Percentiles rank a stretch among this genome's conserved stretches.
phyloP scores from a whole-genome alignment of 2,329 filamentous ascomycete genomes.

The Xylogone sp. region DNA sequence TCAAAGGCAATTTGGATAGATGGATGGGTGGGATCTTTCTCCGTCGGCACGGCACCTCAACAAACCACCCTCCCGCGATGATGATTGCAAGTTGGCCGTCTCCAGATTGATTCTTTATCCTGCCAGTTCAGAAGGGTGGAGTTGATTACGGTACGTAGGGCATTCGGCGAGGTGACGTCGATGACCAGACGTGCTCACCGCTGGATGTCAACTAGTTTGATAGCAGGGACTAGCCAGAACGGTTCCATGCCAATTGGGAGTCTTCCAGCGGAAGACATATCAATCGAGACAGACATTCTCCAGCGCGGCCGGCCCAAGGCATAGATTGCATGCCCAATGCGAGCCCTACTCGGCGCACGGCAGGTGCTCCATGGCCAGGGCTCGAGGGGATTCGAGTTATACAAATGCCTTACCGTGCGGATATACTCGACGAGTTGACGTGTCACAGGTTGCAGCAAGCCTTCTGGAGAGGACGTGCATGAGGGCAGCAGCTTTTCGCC shows the following conservation, averaged over 20 bases:
- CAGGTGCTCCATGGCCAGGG: background rate
- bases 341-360: background rate
- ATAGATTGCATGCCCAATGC: background rate
- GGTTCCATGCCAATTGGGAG: background rate
- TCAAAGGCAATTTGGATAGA: too few species aligned
- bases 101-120: background rate
- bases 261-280: background rate
- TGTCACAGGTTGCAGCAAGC: background rate
- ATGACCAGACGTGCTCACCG: background rate
- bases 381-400: background rate
- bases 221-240: background rate
- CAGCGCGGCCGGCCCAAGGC: background rate
- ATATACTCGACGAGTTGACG: background rate
- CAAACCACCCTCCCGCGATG: background rate
- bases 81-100: background rate
- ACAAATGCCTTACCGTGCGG: too few species aligned
- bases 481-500: background rate
- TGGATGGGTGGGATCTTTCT: background rate
- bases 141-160: background rate
- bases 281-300: background rate
- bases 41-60: slow-evolving; percentile 1
- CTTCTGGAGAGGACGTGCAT: background rate
- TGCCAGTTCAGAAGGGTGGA: background rate
- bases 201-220: background rate
- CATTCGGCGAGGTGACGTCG: background rate